Conservation (phyloP, 1,284 basidiomycete species). For the Ustilago lituana region DNA sequence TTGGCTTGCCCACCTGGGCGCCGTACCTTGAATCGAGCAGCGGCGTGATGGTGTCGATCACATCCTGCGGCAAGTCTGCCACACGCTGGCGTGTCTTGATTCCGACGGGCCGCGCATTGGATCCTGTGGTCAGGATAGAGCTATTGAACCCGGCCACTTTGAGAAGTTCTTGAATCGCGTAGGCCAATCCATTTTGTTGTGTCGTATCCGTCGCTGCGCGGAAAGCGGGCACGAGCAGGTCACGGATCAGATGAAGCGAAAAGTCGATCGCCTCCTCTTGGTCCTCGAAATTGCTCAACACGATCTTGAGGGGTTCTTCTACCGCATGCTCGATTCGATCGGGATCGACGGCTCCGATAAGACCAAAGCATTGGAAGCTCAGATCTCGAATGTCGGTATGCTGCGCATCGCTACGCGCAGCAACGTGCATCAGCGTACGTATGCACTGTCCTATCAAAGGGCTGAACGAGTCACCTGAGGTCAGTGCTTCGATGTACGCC, state of each 20-base stretch:
- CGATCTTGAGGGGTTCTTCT: conserved; percentile 76
- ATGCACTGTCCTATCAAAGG: conserved; percentile 78
- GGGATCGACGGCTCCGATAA: conserved; percentile 94
- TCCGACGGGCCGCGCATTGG: conserved; percentile 69
- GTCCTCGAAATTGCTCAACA: conserved; percentile 84
- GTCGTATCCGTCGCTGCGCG: conserved; percentile 91
- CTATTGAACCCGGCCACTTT: conserved; percentile 86
- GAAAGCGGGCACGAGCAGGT: conserved; percentile 90
- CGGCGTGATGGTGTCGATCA: conserved; percentile 87
- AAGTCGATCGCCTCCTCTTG: conserved; percentile 82
- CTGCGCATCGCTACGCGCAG: conserved; percentile 76
- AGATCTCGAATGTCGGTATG: conserved; percentile 70
- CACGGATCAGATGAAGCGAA: conserved; percentile 83
- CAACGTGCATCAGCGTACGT: conserved; percentile 76
- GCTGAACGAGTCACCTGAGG: conserved; percentile 77
- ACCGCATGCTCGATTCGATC: conserved; percentile 82
- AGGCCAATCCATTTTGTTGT: conserved; percentile 89
- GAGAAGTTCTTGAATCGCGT: conserved; percentile 90
- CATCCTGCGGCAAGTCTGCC: conserved; percentile 81
- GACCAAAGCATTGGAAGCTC: conserved; percentile 89
- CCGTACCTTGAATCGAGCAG: conserved; percentile 70
- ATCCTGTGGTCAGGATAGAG: conserved; percentile 71
- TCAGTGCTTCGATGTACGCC: conserved; percentile 47
- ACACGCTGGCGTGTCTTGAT: conserved; percentile 75
- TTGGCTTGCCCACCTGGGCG: conserved; percentile 48